These are phyloP conservation scores for Colletotrichum theobromicola DNA, from an alignment of 2,329 filamentous ascomycete genomes.

Conservation along the genomic window DNA sequence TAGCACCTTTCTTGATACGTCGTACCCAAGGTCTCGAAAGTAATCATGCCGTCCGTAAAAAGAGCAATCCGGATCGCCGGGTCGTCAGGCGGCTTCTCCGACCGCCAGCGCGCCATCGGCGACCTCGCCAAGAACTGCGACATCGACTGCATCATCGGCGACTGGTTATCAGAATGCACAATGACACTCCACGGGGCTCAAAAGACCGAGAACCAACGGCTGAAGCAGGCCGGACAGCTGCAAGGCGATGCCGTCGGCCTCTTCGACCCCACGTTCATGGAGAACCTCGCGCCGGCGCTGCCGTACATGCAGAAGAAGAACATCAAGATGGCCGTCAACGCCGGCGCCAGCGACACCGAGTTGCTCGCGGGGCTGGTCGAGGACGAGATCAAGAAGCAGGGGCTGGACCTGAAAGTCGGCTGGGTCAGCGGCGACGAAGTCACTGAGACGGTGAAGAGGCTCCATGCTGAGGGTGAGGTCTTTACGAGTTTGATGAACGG, in stretches of 20 bases:
- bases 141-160: constrained; percentile 34
- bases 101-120: constrained; percentile 44
- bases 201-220: constrained; percentile 28
- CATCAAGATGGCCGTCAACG: constrained; percentile 43
- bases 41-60: constrained; percentile 29
- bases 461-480: constrained; percentile 24
- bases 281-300: constrained; percentile 34
- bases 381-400: constrained; percentile 32
- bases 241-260: constrained; percentile 23
- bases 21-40: background rate
- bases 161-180: constrained; percentile 36
- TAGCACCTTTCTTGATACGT: background rate
- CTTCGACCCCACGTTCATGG: constrained; percentile 37
- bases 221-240: constrained; percentile 24
- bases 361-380: constrained; percentile 34
- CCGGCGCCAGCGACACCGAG: constrained; percentile 41
- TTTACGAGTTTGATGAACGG: constrained; percentile 30
- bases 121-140: constrained; percentile 43
- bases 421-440: constrained; percentile 44
- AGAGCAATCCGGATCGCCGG: constrained; percentile 44
- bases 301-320: constrained; percentile 30
- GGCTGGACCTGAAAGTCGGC: constrained; percentile 36
- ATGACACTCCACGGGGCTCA: constrained; percentile 28
- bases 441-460: constrained; percentile 26
- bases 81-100: constrained; percentile 40